These are phyloP conservation scores for Trichoderma semiorbis DNA, from an alignment of 2,329 filamentous ascomycete genomes.

Conservation along the genomic window DNA sequence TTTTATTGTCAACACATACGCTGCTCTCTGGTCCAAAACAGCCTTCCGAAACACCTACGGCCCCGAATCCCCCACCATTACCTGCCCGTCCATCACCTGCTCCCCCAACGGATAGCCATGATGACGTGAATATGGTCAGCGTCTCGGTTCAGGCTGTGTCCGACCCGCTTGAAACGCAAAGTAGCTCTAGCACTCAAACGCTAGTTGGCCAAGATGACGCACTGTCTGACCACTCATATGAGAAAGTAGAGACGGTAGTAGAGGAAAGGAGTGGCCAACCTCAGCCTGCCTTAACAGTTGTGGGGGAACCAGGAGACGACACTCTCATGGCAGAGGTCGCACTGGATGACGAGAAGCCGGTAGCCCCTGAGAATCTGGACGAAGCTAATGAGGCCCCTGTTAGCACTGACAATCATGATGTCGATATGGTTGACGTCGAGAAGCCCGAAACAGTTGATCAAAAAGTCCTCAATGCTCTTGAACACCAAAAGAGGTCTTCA, in stretches of 20 bases:
- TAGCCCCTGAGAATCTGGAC: background rate
- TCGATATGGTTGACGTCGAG: constrained; percentile 31
- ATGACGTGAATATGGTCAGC: constrained; percentile 36
- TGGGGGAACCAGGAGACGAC: constrained; percentile 18
- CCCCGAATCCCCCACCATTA: constrained; percentile 44
- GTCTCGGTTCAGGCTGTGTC: constrained; percentile 31
- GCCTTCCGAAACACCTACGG: constrained; percentile 24
- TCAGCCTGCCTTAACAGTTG: background rate
- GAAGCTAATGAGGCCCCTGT: background rate
- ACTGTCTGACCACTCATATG: constrained; percentile 34
- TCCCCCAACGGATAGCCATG: constrained; percentile 29
- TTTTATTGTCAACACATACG: constrained; percentile 57
- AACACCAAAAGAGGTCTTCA: constrained; percentile 44
- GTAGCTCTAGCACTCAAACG: constrained; percentile 50
- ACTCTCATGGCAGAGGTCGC: constrained; percentile 23
- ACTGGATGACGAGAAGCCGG: background rate
- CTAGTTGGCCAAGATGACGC: constrained; percentile 45
- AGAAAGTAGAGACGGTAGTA: constrained; percentile 30
- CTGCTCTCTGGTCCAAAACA: constrained; percentile 34
- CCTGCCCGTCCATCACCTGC: constrained; percentile 46
- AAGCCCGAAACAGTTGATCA: constrained; percentile 42
- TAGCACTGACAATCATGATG: constrained; percentile 22
- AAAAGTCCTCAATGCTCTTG: constrained; percentile 44
- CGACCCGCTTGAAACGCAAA: constrained; percentile 39
- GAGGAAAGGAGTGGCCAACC: constrained; percentile 23